Conservation (phyloP, 2,329 filamentous ascomycete genomes). For the Sclerotinia borealis region DNA sequence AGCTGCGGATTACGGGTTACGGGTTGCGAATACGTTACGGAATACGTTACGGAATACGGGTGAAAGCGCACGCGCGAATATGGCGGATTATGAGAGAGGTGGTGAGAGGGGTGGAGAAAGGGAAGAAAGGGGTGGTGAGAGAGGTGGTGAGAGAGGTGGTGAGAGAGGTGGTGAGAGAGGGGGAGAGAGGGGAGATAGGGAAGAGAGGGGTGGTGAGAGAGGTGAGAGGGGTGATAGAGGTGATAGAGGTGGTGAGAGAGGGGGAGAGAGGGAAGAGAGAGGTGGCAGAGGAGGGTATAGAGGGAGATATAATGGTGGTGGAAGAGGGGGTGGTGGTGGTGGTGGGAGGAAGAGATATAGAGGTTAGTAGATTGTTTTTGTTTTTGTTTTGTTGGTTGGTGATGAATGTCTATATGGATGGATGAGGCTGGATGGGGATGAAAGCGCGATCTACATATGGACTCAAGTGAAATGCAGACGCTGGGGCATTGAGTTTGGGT, state of each 20-base stretch:
- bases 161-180: not conserved
- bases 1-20: too few species aligned
- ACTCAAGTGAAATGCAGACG: too few species aligned
- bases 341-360: conserved; percentile 73
- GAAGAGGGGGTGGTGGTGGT: conserved; percentile 42
- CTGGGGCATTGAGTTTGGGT: not conserved
- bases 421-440: too few species aligned
- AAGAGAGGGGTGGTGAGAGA: not conserved
- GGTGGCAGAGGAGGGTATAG: conserved; percentile 31
- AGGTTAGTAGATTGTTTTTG: conserved; percentile 46
- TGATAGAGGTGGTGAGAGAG: conserved; percentile 21
- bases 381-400: not conserved
- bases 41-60: too few species aligned
- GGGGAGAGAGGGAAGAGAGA: not conserved
- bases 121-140: not conserved
- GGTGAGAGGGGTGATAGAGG: not conserved
- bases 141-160: not conserved
- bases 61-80: not conserved
- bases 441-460: too few species aligned
- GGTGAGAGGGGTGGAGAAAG: not conserved
- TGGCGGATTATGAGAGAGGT: conserved; percentile 1
- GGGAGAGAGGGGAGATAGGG: not conserved
- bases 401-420: not conserved
- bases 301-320: conserved; percentile 26
- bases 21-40: too few species aligned